Evolutionary conservation across 1,139 yeast genomes (phyloP).

Genomic region (Candida sanyaensis): DNA sequence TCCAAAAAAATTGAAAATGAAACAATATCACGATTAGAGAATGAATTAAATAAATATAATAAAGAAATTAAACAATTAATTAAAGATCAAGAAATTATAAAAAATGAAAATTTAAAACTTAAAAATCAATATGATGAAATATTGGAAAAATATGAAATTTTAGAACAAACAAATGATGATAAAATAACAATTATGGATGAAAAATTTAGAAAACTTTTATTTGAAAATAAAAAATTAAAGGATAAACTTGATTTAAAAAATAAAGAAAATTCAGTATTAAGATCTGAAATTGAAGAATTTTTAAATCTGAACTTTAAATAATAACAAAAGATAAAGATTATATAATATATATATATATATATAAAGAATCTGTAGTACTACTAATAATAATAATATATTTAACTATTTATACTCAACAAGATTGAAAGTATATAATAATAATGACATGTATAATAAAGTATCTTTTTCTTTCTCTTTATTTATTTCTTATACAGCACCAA

Average conservation of each 20-base stretch:
- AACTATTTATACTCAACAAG: too few relatives aligned
- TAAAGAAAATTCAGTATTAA: neutral
- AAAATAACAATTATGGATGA: neutral
- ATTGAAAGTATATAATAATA: neutral
- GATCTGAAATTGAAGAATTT: conserved; percentile 1
- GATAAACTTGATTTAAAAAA: neutral
- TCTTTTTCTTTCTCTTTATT: too few relatives aligned
- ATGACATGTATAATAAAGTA: neutral
- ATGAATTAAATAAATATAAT: neutral
- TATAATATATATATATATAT: too few relatives aligned
- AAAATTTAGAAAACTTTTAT: neutral
- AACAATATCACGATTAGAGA: neutral
- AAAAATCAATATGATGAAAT: neutral
- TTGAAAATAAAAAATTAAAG: neutral
- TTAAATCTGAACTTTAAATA: conserved; percentile 2
- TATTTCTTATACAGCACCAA: conserved; percentile 3
- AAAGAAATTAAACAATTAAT: neutral
- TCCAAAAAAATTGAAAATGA: neutral
- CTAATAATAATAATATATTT: neutral
- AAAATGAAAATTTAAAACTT: neutral
- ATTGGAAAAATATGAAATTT: neutral
- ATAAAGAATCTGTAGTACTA: neutral
- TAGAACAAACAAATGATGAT: neutral
- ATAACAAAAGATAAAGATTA: neutral
- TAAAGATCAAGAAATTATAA: neutral